Percentiles rank a stretch among this genome's conserved stretches.
These are phyloP conservation scores for Cutaneotrichosporon cutaneum DNA, from an alignment of 1,284 basidiomycete genomes.

Conservation along the genomic window DNA sequence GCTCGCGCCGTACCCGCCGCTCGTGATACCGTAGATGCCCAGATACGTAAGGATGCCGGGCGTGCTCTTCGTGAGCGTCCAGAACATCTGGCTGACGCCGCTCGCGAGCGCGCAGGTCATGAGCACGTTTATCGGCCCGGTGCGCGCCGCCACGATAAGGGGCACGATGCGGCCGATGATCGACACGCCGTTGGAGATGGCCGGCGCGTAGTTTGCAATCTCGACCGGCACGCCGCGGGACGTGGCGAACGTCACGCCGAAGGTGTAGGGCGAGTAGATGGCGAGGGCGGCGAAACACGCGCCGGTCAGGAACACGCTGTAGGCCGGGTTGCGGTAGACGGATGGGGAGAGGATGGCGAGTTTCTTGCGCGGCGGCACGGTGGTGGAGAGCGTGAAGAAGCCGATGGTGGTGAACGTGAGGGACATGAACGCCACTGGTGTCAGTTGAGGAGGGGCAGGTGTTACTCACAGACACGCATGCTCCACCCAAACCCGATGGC, in stretches of 20 bases:
- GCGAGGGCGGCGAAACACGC: slow-evolving; percentile 28
- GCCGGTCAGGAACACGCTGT: slow-evolving; percentile 32
- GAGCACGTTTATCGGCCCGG: slow-evolving; percentile 43
- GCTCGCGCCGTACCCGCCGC: slow-evolving; percentile 36
- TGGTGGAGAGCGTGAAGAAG: slow-evolving; percentile 37
- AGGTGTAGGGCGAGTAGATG: slow-evolving; percentile 38
- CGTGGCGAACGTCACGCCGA: slow-evolving; percentile 39
- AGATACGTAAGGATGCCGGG: slow-evolving; percentile 32
- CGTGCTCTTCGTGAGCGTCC: slow-evolving; percentile 29
- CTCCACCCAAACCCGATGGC: slow-evolving; percentile 54
- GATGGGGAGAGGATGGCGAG: slow-evolving; percentile 32
- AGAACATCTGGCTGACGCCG: slow-evolving; percentile 35
- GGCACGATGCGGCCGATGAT: slow-evolving; percentile 42
- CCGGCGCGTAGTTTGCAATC: slow-evolving; percentile 34
- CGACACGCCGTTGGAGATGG: slow-evolving; percentile 39
- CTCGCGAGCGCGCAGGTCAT: slow-evolving; percentile 25
- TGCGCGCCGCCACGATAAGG: slow-evolving; percentile 33
- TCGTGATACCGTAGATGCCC: slow-evolving; percentile 37
- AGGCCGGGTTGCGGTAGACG: slow-evolving; percentile 32
- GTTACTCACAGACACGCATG: slow-evolving; percentile 35
- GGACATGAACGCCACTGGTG: slow-evolving; percentile 39
- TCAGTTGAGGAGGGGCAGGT: neutral
- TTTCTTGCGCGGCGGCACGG: slow-evolving; percentile 38
- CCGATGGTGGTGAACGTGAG: slow-evolving; percentile 23
- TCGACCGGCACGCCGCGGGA: slow-evolving; percentile 27